Percentiles rank a stretch among this genome's conserved stretches.
Conservation (phyloP, 106 monocot genomes). For the Acorus calamus region DNA sequence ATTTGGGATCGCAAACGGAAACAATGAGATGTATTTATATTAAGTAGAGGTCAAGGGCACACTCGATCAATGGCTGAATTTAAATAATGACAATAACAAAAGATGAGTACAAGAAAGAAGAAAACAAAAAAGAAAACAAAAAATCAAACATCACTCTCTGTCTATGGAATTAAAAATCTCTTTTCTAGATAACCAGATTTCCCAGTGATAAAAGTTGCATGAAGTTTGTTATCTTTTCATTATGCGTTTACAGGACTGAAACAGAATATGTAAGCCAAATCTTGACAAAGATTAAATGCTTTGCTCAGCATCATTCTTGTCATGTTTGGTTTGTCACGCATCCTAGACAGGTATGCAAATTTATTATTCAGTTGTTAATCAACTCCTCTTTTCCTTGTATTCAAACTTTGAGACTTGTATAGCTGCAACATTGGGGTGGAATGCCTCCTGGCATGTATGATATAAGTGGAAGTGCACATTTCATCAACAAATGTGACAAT, state of each 20-base stretch:
- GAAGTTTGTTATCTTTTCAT: conserved; percentile 2
- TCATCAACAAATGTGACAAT: conserved; percentile 98
- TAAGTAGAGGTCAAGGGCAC: no score
- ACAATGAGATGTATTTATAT: no score
- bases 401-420: background rate
- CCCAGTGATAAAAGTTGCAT: no score
- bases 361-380: background rate
- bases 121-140: no score
- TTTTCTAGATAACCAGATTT: no score
- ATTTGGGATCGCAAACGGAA: no score
- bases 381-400: background rate
- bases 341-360: conserved; percentile 72
- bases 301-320: conserved; percentile 83
- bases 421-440: conserved; percentile 84
- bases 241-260: conserved; percentile 55
- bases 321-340: conserved; percentile 99
- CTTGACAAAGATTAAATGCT: conserved; percentile 78
- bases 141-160: no score
- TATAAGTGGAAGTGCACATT: conserved; percentile 97
- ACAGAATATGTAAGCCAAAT: conserved; percentile 96
- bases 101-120: no score
- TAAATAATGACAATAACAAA: no score
- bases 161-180: no score
- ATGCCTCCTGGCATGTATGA: conserved; percentile 80
- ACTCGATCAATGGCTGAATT: no score